Percentiles rank a stretch among this genome's conserved stretches.
Conservation (phyloP, 108 stramenopile species). For the Cyclotella cryptica region DNA sequence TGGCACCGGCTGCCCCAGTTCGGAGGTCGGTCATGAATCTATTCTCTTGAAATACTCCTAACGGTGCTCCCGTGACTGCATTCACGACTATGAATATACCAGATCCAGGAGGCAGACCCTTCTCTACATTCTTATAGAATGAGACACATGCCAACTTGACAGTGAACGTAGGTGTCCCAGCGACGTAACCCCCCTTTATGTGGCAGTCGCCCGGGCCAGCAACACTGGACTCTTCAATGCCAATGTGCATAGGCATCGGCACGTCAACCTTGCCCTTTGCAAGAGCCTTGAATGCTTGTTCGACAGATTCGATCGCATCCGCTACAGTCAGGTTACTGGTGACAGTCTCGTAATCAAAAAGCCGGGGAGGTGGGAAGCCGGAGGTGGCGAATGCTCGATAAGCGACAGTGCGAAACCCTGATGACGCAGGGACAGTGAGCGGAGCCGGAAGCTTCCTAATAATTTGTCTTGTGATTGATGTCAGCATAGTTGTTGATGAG, state of each 20-base stretch:
- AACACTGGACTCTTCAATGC: constrained; percentile 79
- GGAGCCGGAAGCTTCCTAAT: background rate
- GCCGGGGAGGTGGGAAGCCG: constrained; percentile 77
- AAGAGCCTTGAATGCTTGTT: constrained; percentile 87
- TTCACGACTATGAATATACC: constrained; percentile 93
- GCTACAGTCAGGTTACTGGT: constrained; percentile 77
- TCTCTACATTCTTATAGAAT: constrained; percentile 93
- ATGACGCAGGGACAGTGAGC: background rate
- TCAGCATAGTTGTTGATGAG: constrained; percentile 5
- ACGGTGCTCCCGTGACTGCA: constrained; percentile 89
- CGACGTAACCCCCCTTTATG: constrained; percentile 90
- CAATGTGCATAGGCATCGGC: constrained; percentile 97
- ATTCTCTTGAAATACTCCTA: constrained; percentile 93
- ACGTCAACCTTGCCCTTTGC: constrained; percentile 94
- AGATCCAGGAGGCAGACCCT: constrained; percentile 84
- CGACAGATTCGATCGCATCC: constrained; percentile 89
- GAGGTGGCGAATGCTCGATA: constrained; percentile 47
- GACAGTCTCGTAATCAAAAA: constrained; percentile 88
- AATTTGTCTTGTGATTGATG: constrained; percentile 15
- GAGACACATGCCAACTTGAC: constrained; percentile 92
- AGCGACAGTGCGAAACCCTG: constrained; percentile 5
- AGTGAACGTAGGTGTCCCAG: constrained; percentile 85
- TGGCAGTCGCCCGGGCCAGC: constrained; percentile 95
- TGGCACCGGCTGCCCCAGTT: constrained; percentile 93
- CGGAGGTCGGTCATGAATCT: constrained; percentile 94